Evolutionary conservation across 176 grass and related monocot species (phyloP).

Genomic region (Oryza glaberrima): DNA sequence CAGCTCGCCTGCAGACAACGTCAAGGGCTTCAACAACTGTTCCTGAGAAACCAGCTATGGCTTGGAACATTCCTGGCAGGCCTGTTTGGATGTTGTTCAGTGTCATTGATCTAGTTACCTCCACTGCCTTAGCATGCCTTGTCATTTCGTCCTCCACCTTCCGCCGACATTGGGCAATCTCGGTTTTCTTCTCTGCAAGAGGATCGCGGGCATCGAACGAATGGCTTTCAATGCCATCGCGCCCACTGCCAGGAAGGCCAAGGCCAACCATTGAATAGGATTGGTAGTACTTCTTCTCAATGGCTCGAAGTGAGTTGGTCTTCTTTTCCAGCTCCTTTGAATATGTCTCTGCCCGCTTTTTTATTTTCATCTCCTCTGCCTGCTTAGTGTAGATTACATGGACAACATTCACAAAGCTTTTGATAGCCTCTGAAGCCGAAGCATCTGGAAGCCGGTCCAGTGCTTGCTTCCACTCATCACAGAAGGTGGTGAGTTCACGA

Average conservation of each 20-base stretch:
- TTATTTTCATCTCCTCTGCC: conserved; percentile 90
- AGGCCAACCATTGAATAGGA: conserved; percentile 93
- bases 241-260: conserved; percentile 69
- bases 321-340: conserved; percentile 98
- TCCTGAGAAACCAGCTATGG: conserved; percentile 83
- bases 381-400: conserved; percentile 97
- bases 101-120: conserved; percentile 90
- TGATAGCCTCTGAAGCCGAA: conserved; percentile 94
- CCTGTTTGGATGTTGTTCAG: conserved; percentile 99
- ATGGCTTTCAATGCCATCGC: conserved; percentile 57
- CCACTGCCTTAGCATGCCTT: conserved; percentile 76
- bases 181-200: conserved; percentile 86
- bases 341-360: conserved; percentile 69
- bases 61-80: conserved; percentile 93
- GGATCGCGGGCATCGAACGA: conserved; percentile 85
- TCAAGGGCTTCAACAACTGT: conserved; percentile 77
- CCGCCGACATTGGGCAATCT: conserved; percentile 65
- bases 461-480: conserved; percentile 99
- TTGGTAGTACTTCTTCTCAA: conserved; percentile 96
- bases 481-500: conserved; percentile 81
- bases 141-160: conserved; percentile 97
- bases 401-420: conserved; percentile 88
- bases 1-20: conserved; percentile 71
- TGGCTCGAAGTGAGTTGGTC: conserved; percentile 69
- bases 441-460: conserved; percentile 84